Percentiles rank a stretch among this genome's conserved stretches.
phyloP scores from a whole-genome alignment of 495 filamentous ascomycete species.

The Penicillium lagena region DNA sequence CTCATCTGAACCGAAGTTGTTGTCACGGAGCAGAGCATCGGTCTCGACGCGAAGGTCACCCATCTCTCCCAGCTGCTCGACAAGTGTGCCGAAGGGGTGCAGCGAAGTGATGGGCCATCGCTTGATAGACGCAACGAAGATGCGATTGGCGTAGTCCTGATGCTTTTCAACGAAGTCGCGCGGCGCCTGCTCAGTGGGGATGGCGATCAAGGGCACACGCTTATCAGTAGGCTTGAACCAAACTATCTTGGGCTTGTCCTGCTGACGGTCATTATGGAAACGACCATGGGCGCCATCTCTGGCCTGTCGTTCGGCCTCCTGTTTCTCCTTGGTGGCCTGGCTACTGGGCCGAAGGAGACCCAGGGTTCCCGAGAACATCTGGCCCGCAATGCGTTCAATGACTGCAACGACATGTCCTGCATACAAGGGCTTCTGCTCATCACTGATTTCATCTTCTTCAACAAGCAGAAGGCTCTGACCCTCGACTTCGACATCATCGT shows the following conservation, averaged over 20 bases:
- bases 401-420: slow-evolving; percentile 96
- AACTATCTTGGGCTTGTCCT: slow-evolving; percentile 98
- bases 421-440: slow-evolving; percentile 95
- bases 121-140: slow-evolving; percentile 98
- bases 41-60: slow-evolving; percentile 95
- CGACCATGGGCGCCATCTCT: slow-evolving; percentile 76
- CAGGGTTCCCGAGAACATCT: slow-evolving; percentile 98
- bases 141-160: slow-evolving; percentile 92
- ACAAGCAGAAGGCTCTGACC: slow-evolving; percentile 94
- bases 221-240: slow-evolving; percentile 99
- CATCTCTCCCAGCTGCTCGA: slow-evolving; percentile 96
- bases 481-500: slow-evolving; percentile 98
- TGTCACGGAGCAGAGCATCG: slow-evolving; percentile 91
- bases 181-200: slow-evolving; percentile 95
- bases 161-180: slow-evolving; percentile 98
- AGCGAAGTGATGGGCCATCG: slow-evolving; percentile 99
- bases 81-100: slow-evolving; percentile 94
- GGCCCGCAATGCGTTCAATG: slow-evolving; percentile 90
- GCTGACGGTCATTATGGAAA: slow-evolving; percentile 73
- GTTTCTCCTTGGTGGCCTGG: slow-evolving; percentile 99
- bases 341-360: slow-evolving; percentile 92
- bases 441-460: slow-evolving; percentile 97
- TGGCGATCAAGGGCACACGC: slow-evolving; percentile 94
- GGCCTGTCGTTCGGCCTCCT: slow-evolving; percentile 90
- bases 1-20: slow-evolving; percentile 97